Base-by-base conservation (phyloP, 2,329 filamentous ascomycete genomes). In the Zasmidium angulare region DNA sequence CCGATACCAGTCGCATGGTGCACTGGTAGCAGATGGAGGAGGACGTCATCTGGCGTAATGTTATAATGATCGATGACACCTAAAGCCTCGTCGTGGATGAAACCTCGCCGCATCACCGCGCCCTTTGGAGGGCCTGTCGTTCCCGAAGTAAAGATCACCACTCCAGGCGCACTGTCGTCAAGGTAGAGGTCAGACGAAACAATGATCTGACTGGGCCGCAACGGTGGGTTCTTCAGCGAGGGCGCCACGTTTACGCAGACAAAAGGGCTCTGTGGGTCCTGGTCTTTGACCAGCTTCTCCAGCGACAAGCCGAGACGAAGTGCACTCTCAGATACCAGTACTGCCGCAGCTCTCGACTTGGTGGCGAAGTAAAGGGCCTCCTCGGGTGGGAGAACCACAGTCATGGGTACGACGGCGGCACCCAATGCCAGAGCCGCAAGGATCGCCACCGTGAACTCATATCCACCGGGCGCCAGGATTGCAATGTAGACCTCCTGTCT, bases 1-100 rank as follows among this genome's bases (percentile, higher is more conserved):
- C 81, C 76, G 19, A 82, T 77, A 0, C 80, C 80, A 46, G 81
- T 81, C 11, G 81, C 75, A 60, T 82, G 80, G 58, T 82, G 80
- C 1, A 82, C 75, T 0, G 80, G 80, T 1, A 82, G 74, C 1
- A 82, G 73, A 57, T 82, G 80, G 21, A 82, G 78, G 1, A 82
- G 72, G 23, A 77, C 75, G 62, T 82, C 80, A 1, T 74, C 68
- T 29, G 57, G 59, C 1, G 63, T 66, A 1, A 76, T 67, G 6
- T 64, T 61, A 61, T 78, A 79, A 62, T 77, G 70, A 69, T 77
- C 78, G 14, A 76, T 74, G 3, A 76, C 68, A 64, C 73, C 68
- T 66, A 77, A 62, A 12, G 71, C 71, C 53, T 69, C 70, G 40
- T 74, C 71, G 58, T 75, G 75, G 10, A 75, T 70, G 61, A 75